Percentiles rank a stretch among this genome's conserved stretches.
These are phyloP conservation scores for Cladosporium sp. DNA, from an alignment of 2,329 filamentous ascomycete genomes.

Conservation along the genomic window DNA sequence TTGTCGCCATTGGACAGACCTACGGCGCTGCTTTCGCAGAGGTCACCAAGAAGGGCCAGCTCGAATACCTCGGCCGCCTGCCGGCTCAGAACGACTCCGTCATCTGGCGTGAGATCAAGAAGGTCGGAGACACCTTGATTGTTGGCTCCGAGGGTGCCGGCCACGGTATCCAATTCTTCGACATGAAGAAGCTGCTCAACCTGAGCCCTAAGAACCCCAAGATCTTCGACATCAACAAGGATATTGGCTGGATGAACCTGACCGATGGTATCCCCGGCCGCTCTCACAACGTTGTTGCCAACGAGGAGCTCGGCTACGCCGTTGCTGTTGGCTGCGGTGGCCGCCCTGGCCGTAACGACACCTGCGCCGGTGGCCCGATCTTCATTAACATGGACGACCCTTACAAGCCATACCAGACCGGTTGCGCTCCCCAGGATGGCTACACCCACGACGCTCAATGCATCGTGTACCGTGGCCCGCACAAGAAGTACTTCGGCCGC, in stretches of 20 bases:
- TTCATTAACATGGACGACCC: slow-evolving; percentile 50
- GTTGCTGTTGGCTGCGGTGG: slow-evolving; percentile 36
- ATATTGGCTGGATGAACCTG: slow-evolving; percentile 40
- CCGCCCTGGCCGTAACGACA: slow-evolving; percentile 35
- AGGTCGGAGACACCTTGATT: slow-evolving; percentile 39
- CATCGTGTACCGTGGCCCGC: slow-evolving; percentile 48
- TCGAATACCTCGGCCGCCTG: slow-evolving; percentile 51
- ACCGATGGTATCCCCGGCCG: slow-evolving; percentile 39
- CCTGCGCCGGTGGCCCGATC: slow-evolving; percentile 47
- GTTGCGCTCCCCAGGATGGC: slow-evolving; percentile 48
- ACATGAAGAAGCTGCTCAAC: slow-evolving; percentile 53
- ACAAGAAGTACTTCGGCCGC: slow-evolving; percentile 39
- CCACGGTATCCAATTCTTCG: slow-evolving; percentile 60
- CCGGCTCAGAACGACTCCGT: slow-evolving; percentile 45
- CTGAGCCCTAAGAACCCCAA: slow-evolving; percentile 41
- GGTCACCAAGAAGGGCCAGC: slow-evolving; percentile 46
- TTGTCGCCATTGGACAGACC: slow-evolving; percentile 50
- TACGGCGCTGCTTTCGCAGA: slow-evolving; percentile 54
- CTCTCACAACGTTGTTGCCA: slow-evolving; percentile 49
- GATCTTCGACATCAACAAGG: slow-evolving; percentile 38
- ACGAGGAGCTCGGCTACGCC: slow-evolving; percentile 45
- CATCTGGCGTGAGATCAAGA: slow-evolving; percentile 51
- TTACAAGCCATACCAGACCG: slow-evolving; percentile 45
- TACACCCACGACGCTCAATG: slow-evolving; percentile 58
- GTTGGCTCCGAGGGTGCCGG: slow-evolving; percentile 42